Percentiles rank a stretch among this genome's conserved stretches.
Conservation (phyloP, 2,329 filamentous ascomycete species). For the Aureobasidium subglaciale region DNA sequence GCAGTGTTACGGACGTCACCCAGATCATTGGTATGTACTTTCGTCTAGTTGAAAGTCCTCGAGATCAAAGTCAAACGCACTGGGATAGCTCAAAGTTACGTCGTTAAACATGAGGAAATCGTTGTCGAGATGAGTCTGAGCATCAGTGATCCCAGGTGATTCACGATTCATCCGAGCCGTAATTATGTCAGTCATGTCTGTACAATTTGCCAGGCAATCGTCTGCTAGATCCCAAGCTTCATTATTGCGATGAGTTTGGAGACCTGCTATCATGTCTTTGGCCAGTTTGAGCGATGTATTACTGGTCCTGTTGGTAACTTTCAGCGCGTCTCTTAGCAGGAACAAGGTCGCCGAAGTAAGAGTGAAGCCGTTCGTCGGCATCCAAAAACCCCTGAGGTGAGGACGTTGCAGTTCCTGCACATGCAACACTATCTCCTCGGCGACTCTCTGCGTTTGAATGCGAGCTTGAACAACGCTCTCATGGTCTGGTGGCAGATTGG, state of each 20-base stretch:
- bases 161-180: background rate
- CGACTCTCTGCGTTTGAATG: background rate
- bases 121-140: background rate
- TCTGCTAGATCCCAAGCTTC: background rate
- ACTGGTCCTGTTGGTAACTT: background rate
- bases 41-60: background rate
- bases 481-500: background rate
- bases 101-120: background rate
- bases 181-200: background rate
- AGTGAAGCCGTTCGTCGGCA: background rate
- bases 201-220: background rate
- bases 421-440: background rate
- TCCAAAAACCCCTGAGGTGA: background rate
- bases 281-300: background rate
- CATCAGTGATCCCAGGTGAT: background rate
- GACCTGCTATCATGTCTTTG: background rate
- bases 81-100: background rate
- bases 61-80: background rate
- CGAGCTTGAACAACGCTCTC: background rate
- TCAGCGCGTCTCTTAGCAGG: background rate
- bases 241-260: background rate
- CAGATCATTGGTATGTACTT: background rate
- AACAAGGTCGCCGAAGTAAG: background rate
- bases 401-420: background rate
- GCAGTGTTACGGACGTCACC: conserved; percentile 18